Percentiles rank a stretch among this genome's conserved stretches.
phyloP scores from a whole-genome alignment of 1,284 basidiomycete species.

The Omphalotus olearius region DNA sequence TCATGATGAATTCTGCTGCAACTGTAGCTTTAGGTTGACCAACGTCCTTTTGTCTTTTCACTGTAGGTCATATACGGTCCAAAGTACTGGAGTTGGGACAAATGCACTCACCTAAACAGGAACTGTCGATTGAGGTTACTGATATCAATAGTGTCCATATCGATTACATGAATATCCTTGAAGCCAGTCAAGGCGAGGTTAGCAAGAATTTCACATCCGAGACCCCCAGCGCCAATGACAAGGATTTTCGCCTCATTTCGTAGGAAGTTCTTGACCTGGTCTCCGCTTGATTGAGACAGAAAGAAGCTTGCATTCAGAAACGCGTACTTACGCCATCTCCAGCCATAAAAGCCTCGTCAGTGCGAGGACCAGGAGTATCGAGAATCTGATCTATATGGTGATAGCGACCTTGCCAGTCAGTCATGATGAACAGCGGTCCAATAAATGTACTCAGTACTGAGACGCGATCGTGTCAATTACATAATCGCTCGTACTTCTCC shows the following conservation, averaged over 20 bases:
- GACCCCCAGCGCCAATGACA: conserved; percentile 94
- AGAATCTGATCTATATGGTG: conserved; percentile 80
- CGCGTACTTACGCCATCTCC: conserved; percentile 59
- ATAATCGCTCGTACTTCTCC: not conserved
- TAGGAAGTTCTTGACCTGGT: conserved; percentile 84
- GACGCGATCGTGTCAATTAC: not conserved
- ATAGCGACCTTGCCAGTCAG: conserved; percentile 73
- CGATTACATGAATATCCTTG: conserved; percentile 98
- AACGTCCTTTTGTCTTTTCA: conserved; percentile 82
- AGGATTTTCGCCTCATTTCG: conserved; percentile 86
- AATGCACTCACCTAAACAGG: conserved; percentile 78
- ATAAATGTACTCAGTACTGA: not conserved
- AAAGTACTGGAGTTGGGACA: not conserved
- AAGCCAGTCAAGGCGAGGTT: conserved; percentile 94
- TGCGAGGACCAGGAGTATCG: conserved; percentile 76
- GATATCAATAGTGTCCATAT: conserved; percentile 99
- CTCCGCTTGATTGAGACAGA: not conserved
- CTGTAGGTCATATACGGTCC: too few relatives aligned
- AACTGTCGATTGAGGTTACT: conserved; percentile 99
- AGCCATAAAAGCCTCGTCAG: conserved; percentile 69
- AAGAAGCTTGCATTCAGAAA: not conserved
- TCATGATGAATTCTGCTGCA: conserved; percentile 95
- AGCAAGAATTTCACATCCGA: conserved; percentile 93
- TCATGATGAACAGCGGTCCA: not conserved
- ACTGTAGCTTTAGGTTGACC: conserved; percentile 92